Evolutionary conservation across 371 early-diverging fungal genomes (phyloP), one percentile per base, ranked within the genome.

Genomic region (Mucor piriformis): DNA sequence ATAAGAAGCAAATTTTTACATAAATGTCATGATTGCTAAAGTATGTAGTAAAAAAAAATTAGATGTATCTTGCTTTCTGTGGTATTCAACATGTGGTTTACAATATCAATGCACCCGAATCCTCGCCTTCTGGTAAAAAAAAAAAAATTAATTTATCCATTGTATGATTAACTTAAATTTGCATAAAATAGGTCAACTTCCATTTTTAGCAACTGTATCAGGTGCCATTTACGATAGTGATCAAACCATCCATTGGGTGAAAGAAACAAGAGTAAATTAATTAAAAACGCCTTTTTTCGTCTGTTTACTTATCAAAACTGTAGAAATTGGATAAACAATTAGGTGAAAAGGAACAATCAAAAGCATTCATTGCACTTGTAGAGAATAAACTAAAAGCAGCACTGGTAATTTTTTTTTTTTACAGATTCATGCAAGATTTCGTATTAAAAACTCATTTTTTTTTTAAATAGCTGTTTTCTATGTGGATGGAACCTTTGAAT

Each of bases 401-500:
- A 27, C 57, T 72, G 64, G 81, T 81, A 70, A 70, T 44, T 15
- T 6, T 51, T 12, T 16, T 6, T 23, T 47, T 0, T 16, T 34
- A 6, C 10, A 12, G 3, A 27, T 48, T 10, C 21, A 47, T 32
- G 23, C 18, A 8, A 56, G 32, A 13, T 23, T 47, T 27, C 1
- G 7, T 29, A 34, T 48, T 21, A n/a, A n/a, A n/a, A n/a, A n/a
- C n/a, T n/a, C n/a, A n/a, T 21, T 23, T 21, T 24, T 44, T 24
- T 23, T 44, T 12, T 24, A 24, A 21, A 11, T 60, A 81, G 81
- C 53, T 76, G 2, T 81, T 77, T 48, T 76, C 78, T 1, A 64
- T 72, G 67, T 81, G 77, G 76, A 56, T 77, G 15, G 81, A 81
- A 40, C 76, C 81, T 2, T 43, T 72, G 23, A 81, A 81, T 48